Conservation (phyloP, 768 basidiomycete species). For the Strobilomyces confusus region DNA sequence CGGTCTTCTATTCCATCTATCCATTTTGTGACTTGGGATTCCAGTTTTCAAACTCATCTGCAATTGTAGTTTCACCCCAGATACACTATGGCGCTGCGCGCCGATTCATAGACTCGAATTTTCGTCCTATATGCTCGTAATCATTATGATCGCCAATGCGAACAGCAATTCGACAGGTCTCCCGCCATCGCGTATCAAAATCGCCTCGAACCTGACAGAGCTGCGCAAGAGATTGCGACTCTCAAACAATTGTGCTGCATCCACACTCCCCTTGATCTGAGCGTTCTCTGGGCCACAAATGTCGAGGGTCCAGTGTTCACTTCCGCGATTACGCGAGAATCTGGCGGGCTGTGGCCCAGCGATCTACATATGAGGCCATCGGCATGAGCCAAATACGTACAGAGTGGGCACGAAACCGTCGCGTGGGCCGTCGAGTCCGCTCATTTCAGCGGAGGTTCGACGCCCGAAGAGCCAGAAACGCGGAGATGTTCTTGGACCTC, state of each 20-base stretch:
- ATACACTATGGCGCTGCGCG: slow-evolving; percentile 15
- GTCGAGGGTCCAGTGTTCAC: slow-evolving; percentile 11
- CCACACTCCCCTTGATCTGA: slow-evolving; percentile 3
- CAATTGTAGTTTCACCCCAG: slow-evolving; percentile 12
- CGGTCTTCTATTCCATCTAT: slow-evolving; percentile 17
- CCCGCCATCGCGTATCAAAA: slow-evolving; percentile 1
- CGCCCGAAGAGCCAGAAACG: slow-evolving; percentile 25
- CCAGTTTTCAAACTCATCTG: neutral
- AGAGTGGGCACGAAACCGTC: slow-evolving; percentile 10
- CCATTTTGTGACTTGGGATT: slow-evolving; percentile 7
- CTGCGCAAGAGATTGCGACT: neutral
- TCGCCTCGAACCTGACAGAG: neutral
- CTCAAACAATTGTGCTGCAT: neutral
- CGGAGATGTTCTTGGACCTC: slow-evolving; percentile 26
- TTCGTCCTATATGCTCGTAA: neutral
- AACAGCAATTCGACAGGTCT: neutral
- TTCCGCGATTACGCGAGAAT: slow-evolving; percentile 28
- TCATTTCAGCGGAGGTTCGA: slow-evolving; percentile 28
- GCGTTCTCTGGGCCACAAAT: slow-evolving; percentile 1
- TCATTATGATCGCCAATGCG: slow-evolving; percentile 6
- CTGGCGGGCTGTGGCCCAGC: slow-evolving; percentile 9
- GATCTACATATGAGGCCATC: slow-evolving; percentile 23
- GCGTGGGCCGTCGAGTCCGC: slow-evolving; percentile 22
- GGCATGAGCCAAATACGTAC: slow-evolving; percentile 17
- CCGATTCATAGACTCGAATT: slow-evolving; percentile 6